A percentile compares a stretch with the other conserved stretches of the same genome.
These are phyloP conservation scores for Aspergillus sp. DNA, from an alignment of 2,329 filamentous ascomycete species.

Conservation along the genomic window DNA sequence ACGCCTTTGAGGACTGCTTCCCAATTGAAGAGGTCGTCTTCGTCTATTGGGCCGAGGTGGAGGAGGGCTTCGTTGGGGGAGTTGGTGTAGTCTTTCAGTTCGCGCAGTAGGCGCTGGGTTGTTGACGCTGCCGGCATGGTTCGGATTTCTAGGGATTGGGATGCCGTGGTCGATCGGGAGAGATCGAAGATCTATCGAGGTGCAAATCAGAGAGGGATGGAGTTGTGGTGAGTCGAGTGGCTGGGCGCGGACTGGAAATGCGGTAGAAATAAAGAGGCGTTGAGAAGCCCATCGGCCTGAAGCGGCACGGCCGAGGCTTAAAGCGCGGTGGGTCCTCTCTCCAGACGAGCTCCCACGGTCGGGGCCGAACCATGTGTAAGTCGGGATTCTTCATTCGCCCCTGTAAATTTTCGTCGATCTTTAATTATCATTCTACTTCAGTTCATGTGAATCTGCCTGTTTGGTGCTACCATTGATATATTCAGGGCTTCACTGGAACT, in stretches of 20 bases:
- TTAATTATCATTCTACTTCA: background rate
- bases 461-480: background rate
- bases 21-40: conserved; percentile 60
- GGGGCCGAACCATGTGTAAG: conserved; percentile 12
- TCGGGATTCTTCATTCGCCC: conserved; percentile 5
- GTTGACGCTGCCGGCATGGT: conserved; percentile 37
- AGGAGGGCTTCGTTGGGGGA: conserved; percentile 58
- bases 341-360: conserved; percentile 13
- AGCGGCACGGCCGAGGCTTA: conserved; percentile 14
- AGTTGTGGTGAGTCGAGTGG: conserved; percentile 3
- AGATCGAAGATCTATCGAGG: background rate
- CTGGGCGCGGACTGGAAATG: conserved; percentile 1
- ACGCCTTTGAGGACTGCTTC: conserved; percentile 62
- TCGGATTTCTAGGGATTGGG: background rate
- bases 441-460: conserved; percentile 22
- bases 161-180: background rate
- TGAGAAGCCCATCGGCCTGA: background rate
- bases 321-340: conserved; percentile 11
- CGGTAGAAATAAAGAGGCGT: conserved; percentile 1
- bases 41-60: conserved; percentile 56
- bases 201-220: background rate
- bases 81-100: conserved; percentile 58
- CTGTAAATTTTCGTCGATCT: conserved; percentile 14
- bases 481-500: background rate
- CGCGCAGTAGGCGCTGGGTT: conserved; percentile 61